Evolutionary conservation across 2,329 filamentous ascomycete species (phyloP).

Genomic region (Cladosporium phlei): DNA sequence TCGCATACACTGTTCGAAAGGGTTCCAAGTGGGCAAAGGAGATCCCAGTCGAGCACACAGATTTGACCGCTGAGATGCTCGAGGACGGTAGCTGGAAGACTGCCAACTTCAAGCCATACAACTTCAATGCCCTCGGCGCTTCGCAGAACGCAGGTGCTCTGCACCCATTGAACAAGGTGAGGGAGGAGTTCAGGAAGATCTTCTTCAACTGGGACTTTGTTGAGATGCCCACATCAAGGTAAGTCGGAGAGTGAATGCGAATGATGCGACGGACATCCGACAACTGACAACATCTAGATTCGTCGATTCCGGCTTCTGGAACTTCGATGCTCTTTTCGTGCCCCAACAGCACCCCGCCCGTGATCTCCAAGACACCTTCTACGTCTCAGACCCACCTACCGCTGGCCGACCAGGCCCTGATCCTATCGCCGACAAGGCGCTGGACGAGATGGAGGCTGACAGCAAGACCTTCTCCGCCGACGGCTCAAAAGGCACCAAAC

Average conservation of each 20-base stretch:
- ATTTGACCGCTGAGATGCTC: conserved; percentile 91
- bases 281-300: conserved; percentile 46
- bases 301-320: conserved; percentile 98
- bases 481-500: conserved; percentile 21
- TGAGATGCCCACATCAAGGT: conserved; percentile 91
- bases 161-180: conserved; percentile 77
- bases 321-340: conserved; percentile 94
- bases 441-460: conserved; percentile 47
- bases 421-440: conserved; percentile 42
- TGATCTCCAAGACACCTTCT: conserved; percentile 97
- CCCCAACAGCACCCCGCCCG: conserved; percentile 96
- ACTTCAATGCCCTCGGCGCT: conserved; percentile 66
- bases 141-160: conserved; percentile 49
- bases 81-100: conserved; percentile 85
- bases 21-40: conserved; percentile 83
- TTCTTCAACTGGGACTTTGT: conserved; percentile 99
- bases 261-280: no score
- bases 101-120: conserved; percentile 79
- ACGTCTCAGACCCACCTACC: conserved; percentile 80
- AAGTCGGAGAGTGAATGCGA: conserved; percentile 17
- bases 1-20: conserved; percentile 78
- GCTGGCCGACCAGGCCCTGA: conserved; percentile 65
- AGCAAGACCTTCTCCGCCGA: conserved; percentile 51
- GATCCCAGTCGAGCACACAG: conserved; percentile 88
- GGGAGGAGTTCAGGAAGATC: conserved; percentile 91